phyloP scores from a whole-genome alignment of 2,329 filamentous ascomycete species.

The Colletotrichum tofieldiae region DNA sequence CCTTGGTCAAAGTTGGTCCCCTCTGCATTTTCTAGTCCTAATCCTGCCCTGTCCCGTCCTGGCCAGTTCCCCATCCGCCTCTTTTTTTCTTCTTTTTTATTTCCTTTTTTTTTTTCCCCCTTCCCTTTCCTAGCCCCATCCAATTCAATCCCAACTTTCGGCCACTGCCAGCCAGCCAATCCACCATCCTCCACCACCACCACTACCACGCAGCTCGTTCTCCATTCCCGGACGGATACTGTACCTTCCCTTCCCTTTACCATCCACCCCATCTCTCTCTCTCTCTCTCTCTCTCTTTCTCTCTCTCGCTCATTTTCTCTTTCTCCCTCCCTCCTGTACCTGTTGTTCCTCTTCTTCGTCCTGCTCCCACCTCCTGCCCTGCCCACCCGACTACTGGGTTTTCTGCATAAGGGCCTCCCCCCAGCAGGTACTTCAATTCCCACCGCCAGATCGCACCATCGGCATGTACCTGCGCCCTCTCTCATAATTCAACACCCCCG shows the following conservation, averaged over 20 bases:
- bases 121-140: neutral
- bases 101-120: neutral
- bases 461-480: slow-evolving; percentile 30
- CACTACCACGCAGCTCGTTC: neutral
- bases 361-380: slow-evolving; percentile 22
- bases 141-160: neutral
- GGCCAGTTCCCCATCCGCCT: slow-evolving; percentile 1
- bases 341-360: slow-evolving; percentile 18
- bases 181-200: neutral
- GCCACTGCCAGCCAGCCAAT: slow-evolving; percentile 4
- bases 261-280: neutral
- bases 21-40: slow-evolving; percentile 11
- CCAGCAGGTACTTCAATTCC: slow-evolving; percentile 20
- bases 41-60: slow-evolving; percentile 17
- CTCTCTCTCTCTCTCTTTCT: neutral
- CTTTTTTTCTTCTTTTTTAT: neutral
- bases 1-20: slow-evolving; percentile 1
- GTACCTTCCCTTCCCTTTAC: slow-evolving; percentile 7
- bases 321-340: slow-evolving; percentile 15
- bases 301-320: neutral
- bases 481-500: slow-evolving; percentile 39
- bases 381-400: slow-evolving; percentile 39
- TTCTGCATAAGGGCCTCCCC: slow-evolving; percentile 34
- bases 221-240: slow-evolving; percentile 7
- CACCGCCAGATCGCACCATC: slow-evolving; percentile 3